Percentiles rank a stretch among this genome's conserved stretches.
Conservation (phyloP, 2,329 filamentous ascomycete genomes). For the Neophaeococcomyces aloes region DNA sequence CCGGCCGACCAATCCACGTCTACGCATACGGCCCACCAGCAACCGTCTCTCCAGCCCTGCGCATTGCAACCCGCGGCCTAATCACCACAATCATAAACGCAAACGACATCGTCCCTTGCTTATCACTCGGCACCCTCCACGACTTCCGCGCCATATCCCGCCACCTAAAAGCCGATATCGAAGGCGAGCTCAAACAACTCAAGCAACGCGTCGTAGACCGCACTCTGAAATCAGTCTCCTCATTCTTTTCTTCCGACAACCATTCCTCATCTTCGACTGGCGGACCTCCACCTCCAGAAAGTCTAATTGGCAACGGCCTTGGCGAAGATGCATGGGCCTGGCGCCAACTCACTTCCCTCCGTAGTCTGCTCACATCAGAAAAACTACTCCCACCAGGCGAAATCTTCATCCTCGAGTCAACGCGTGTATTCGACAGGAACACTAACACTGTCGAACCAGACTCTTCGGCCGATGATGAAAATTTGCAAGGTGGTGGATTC, state of each 20-base stretch:
- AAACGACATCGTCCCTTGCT: slow-evolving; percentile 60
- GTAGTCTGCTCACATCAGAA: slow-evolving; percentile 56
- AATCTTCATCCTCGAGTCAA: slow-evolving; percentile 61
- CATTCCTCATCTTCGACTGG: slow-evolving; percentile 17
- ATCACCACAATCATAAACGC: slow-evolving; percentile 66
- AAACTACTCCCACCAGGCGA: slow-evolving; percentile 68
- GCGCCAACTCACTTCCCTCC: slow-evolving; percentile 54
- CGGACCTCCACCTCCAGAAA: slow-evolving; percentile 32
- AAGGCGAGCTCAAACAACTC: slow-evolving; percentile 56
- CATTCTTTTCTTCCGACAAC: slow-evolving; percentile 47
- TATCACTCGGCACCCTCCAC: slow-evolving; percentile 63
- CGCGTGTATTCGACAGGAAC: slow-evolving; percentile 52
- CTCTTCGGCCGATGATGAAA: too few species aligned
- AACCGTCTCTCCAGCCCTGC: slow-evolving; percentile 59
- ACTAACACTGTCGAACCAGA: slow-evolving; percentile 23
- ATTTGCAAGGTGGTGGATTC: slow-evolving; percentile 22
- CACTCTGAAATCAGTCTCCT: slow-evolving; percentile 50
- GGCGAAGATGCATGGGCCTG: slow-evolving; percentile 61
- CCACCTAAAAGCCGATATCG: slow-evolving; percentile 62
- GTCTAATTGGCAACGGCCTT: slow-evolving; percentile 39
- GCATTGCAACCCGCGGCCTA: slow-evolving; percentile 59
- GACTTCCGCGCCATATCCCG: slow-evolving; percentile 63
- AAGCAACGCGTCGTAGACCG: slow-evolving; percentile 56
- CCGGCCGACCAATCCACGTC: slow-evolving; percentile 63
- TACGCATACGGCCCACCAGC: slow-evolving; percentile 69